These are phyloP conservation scores for Phytopythium oedochilum DNA, from an alignment of 352 stramenopile genomes.

Conservation along the genomic window DNA sequence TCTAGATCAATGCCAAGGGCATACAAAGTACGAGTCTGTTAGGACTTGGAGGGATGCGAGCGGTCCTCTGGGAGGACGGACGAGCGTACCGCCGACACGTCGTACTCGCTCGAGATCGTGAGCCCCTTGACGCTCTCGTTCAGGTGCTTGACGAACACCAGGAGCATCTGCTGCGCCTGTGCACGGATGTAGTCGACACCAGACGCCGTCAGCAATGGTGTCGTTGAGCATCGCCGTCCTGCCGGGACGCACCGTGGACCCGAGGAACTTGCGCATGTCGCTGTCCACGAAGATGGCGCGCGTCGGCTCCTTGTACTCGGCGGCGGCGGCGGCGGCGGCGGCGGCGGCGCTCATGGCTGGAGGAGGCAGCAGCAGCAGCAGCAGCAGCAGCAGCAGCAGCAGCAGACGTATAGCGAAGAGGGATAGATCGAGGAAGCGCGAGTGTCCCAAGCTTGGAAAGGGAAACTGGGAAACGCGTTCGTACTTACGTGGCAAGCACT, in stretches of 20 bases:
- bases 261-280: slow-evolving; percentile 66
- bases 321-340: slow-evolving; percentile 8
- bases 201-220: background rate
- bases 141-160: slow-evolving; percentile 78
- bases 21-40: too few species aligned
- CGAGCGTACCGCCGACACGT: slow-evolving; percentile 52
- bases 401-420: too few species aligned
- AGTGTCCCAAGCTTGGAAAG: too few species aligned
- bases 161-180: slow-evolving; percentile 75
- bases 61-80: too few species aligned
- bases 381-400: too few species aligned
- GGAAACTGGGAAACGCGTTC: too few species aligned
- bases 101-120: slow-evolving; percentile 51
- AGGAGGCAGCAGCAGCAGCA: background rate
- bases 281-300: slow-evolving; percentile 77
- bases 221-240: too few species aligned
- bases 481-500: too few species aligned
- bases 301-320: slow-evolving; percentile 47
- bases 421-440: background rate
- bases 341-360: slow-evolving; percentile 6
- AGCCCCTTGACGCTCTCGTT: slow-evolving; percentile 76
- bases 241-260: slow-evolving; percentile 39
- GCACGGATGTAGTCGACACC: too few species aligned
- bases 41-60: too few species aligned
- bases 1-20: too few species aligned